These are phyloP conservation scores for Rhodosporidiobolus sp. DNA, from an alignment of 768 basidiomycete genomes.

Conservation along the genomic window DNA sequence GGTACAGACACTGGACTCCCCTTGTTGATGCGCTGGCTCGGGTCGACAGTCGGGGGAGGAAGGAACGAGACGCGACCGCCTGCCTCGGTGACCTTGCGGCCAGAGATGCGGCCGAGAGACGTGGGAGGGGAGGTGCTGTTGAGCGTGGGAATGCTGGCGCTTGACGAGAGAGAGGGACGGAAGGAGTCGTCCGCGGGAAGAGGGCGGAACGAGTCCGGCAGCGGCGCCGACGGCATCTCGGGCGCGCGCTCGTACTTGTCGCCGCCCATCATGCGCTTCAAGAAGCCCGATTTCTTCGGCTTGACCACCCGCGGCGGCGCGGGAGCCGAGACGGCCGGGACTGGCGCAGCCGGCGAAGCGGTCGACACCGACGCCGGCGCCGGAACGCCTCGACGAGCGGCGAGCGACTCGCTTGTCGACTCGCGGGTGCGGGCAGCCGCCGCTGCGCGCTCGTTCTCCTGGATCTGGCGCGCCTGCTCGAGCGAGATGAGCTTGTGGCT, in stretches of 20 bases:
- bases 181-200: background rate
- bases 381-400: constrained; percentile 6
- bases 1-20: constrained; percentile 2
- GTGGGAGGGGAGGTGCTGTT: constrained; percentile 3
- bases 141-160: constrained; percentile 16
- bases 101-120: constrained; percentile 2
- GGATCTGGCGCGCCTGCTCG: constrained; percentile 27
- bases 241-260: constrained; percentile 8
- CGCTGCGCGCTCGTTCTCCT: constrained; percentile 11
- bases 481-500: constrained; percentile 39
- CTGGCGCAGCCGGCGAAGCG: background rate
- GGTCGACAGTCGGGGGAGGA: constrained; percentile 2
- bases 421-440: constrained; percentile 15
- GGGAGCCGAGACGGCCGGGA: background rate
- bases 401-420: constrained; percentile 12
- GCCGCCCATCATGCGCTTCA: constrained; percentile 38
- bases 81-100: background rate
- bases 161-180: constrained; percentile 9
- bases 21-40: constrained; percentile 1
- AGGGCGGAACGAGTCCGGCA: background rate
- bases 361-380: background rate
- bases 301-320: constrained; percentile 10
- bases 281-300: constrained; percentile 37
- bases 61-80: constrained; percentile 20
- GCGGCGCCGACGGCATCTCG: constrained; percentile 2